These are phyloP conservation scores for Antrodiella citrinella DNA, from an alignment of 768 basidiomycete species.

Conservation along the genomic window DNA sequence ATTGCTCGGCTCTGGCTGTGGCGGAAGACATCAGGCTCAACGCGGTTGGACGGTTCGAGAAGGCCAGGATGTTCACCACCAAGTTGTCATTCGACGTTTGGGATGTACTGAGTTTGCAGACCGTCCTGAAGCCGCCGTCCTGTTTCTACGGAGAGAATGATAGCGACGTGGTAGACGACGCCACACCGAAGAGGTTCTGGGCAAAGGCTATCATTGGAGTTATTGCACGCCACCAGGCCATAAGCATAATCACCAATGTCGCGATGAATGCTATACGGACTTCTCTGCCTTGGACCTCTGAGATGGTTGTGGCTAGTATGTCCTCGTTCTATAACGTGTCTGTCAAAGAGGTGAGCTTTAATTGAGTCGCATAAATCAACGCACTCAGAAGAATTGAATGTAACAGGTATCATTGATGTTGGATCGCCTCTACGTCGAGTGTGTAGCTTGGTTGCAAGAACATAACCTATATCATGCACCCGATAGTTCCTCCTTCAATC, in stretches of 20 bases:
- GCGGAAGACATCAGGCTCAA: conserved; percentile 33
- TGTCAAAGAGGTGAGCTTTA: conserved; percentile 31
- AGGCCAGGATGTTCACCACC: conserved; percentile 30
- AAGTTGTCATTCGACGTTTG: conserved; percentile 44
- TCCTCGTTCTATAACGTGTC: conserved; percentile 46
- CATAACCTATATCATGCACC: conserved; percentile 23
- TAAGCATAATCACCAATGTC: conserved; percentile 1
- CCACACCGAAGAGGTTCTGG: conserved; percentile 10
- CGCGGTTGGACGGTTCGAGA: conserved; percentile 29
- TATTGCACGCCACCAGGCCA: conserved; percentile 4
- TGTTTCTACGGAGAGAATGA: conserved; percentile 15
- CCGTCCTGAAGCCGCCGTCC: conserved; percentile 22
- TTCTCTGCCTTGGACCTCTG: conserved; percentile 23
- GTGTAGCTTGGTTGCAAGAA: conserved; percentile 30
- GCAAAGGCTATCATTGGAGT: conserved; percentile 7
- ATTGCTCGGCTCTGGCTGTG: conserved; percentile 31
- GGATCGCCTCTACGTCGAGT: conserved; percentile 30
- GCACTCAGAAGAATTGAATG: no score
- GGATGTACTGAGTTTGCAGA: conserved; percentile 34
- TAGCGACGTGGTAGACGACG: conserved; percentile 1
- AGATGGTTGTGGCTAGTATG: conserved; percentile 36
- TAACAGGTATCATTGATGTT: conserved; percentile 34
- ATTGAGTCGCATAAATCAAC: no score
- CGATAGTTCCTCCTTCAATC: conserved; percentile 23
- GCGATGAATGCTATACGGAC: not conserved